phyloP scores from a whole-genome alignment of 179 eudicot species.

The Pouteria campechiana region DNA sequence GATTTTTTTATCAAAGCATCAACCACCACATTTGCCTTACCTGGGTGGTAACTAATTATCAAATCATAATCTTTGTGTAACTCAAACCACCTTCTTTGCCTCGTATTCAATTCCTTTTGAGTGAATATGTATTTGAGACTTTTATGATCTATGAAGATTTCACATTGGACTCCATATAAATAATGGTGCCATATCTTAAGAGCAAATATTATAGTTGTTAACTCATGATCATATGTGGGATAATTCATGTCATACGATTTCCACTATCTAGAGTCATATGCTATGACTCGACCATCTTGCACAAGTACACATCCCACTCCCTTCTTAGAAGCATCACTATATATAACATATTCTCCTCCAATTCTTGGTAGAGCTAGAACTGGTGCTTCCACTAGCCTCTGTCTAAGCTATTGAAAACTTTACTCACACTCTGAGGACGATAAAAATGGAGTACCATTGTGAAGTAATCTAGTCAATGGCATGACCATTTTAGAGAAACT shows the following conservation, averaged over 20 bases:
- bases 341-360: background rate
- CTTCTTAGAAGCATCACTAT: slow-evolving; percentile 1
- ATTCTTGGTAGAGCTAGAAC: background rate
- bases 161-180: too few species aligned
- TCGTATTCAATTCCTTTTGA: slow-evolving; percentile 1
- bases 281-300: slow-evolving; percentile 3
- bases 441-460: background rate
- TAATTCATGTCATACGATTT: too few species aligned
- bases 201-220: too few species aligned
- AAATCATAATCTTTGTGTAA: slow-evolving; percentile 5
- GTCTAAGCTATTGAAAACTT: background rate
- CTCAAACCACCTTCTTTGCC: slow-evolving; percentile 6
- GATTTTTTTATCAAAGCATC: slow-evolving; percentile 1
- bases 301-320: slow-evolving; percentile 1
- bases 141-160: background rate
- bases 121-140: slow-evolving; percentile 2
- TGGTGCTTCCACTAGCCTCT: slow-evolving; percentile 1
- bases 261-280: too few species aligned
- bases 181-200: too few species aligned
- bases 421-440: background rate
- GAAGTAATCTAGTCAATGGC: background rate
- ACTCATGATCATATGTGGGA: too few species aligned
- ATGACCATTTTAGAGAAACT: background rate
- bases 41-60: background rate
- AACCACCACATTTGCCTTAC: slow-evolving; percentile 6